Base-by-base conservation (phyloP, 805 yeast species). In the Alloascoidea africana region DNA sequence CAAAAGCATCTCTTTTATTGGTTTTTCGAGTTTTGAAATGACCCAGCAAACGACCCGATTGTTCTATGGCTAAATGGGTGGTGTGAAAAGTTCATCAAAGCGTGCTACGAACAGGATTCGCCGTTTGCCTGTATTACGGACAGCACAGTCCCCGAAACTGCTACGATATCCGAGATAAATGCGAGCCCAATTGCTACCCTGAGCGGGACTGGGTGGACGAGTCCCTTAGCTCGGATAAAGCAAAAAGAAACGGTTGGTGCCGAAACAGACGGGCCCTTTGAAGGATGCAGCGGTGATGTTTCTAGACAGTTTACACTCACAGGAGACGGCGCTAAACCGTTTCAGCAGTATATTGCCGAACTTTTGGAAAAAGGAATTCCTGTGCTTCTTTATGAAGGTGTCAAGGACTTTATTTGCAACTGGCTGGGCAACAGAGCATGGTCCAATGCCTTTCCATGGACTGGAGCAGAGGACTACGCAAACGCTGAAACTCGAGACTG, bases 11-110 rank as follows among this genome's bases (percentile, higher is more conserved):
- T 87, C 55, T 89, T 87, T 58, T 89, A 76, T 64, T 86, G 94
- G 94, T 77, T 79, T 51, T 89, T 89, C 48, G 96, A 87, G 58
- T 79, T 93, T 38, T 74, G 96, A 62, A 77, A 77, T 50, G 85
- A 84, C 55, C 96, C 96, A 3, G 59, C 56, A 38, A 82, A 64
- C 38, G 96, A 89, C 57, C 96, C 96, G 2, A 68, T 86, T 16
- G 68, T 89, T 39, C 65, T 89, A 46, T 86, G 96, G 97, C 65
- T 87, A 48, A 87, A 87, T 53, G 96, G 96, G 45, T 96, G 96
- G 3, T 83, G 93, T 58, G 59, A 66, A 41, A 56, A 68, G 1
- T 59, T 81, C 47, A 74, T 75, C 44, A 64, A 75, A 44, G 58
- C 71, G 3, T 83, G 94, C 56, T 83, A 82, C 59, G 18, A 56